phyloP scores from a whole-genome alignment of 371 early-diverging fungal genomes.

The Thermomucor indicae-seudaticae region DNA sequence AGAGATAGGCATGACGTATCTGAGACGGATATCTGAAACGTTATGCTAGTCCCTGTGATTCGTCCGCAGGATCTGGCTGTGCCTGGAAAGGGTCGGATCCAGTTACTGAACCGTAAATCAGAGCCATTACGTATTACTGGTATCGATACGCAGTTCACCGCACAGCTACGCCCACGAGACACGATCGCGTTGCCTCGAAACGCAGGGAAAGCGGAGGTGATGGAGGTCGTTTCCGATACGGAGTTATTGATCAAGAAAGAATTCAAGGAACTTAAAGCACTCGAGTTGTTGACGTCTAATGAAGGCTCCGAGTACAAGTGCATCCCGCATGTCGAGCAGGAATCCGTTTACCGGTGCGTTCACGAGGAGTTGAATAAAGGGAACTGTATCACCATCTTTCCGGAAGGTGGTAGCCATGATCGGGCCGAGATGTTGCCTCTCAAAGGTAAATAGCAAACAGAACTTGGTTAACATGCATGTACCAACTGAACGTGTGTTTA shows the following conservation, averaged over 20 bases:
- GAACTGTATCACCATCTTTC: conserved; percentile 94
- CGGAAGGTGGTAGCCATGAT: conserved; percentile 97
- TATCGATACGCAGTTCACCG: conserved; percentile 61
- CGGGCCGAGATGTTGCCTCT: conserved; percentile 92
- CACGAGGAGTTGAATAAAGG: conserved; percentile 74
- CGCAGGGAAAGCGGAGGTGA: conserved; percentile 59
- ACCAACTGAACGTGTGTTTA: conserved; percentile 7
- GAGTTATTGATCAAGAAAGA: conserved; percentile 58
- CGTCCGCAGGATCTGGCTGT: conserved; percentile 83
- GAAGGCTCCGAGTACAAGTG: conserved; percentile 73
- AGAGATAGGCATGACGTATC: background rate
- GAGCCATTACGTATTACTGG: conserved; percentile 66
- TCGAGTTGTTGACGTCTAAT: conserved; percentile 52
- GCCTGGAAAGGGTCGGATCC: conserved; percentile 62
- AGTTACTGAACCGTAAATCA: conserved; percentile 52
- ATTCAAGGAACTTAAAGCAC: conserved; percentile 63
- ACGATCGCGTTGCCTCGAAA: conserved; percentile 54
- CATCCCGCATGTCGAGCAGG: conserved; percentile 88
- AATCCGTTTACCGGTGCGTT: conserved; percentile 79
- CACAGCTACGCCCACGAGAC: conserved; percentile 54
- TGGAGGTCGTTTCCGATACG: conserved; percentile 75
- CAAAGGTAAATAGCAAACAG: conserved; percentile 52
- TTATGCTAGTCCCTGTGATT: conserved; percentile 72
- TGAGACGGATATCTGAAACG: background rate
- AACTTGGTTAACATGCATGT: background rate